Evolutionary conservation across 257 asterid genomes (phyloP), one percentile per base, ranked within the genome.

Genomic region (Leonotis leonurus): DNA sequence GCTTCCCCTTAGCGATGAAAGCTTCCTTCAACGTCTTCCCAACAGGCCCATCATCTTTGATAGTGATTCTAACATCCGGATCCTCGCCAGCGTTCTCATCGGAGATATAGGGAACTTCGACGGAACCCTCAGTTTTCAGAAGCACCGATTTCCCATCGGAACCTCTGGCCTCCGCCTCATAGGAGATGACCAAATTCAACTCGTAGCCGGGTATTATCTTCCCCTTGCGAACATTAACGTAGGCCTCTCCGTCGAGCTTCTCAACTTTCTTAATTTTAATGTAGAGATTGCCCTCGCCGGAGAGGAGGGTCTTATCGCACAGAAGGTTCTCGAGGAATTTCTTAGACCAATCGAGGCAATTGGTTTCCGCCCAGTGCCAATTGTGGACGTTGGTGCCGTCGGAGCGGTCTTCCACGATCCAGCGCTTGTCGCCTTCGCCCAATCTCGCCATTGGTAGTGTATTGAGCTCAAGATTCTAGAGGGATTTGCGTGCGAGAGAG

Each of bases 41-140:
- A 6, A 86, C 26, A 17, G 88, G 83, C 4, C 99, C 99, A 10
- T 92, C 97, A 18, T 92, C 97, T 36, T 76, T 87, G 2, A 89
- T 84, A 0, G 70, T 53, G 69, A 92, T 67, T 73, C 78, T 73
- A 29, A 81, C 46, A 41, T 92, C 70, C 6, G 99, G 97, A 60
- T 92, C 97, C 72, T 92, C 99, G 0, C 72, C 99, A 3, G 99
- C 96, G 57, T 92, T 92, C 89, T 89, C 99, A 25, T 89, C 97
- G 7, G 97, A 75, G 9, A 92, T 86, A 10, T 92, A 92, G 0
- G 99, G 99, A 9, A 87, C 67, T 18, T 92, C 99, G 13, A 89
- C 86, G 3, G 78, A 64, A 2, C 99, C 99, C 33, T 86, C 96
- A 1, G 95, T 71, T 20, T 43, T 77, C 40, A 78, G 8, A 27